A percentile compares a stretch with the other conserved stretches of the same genome.
Evolutionary conservation across 1,139 yeast genomes (phyloP).

Genomic region (Candida tropicalis): DNA sequence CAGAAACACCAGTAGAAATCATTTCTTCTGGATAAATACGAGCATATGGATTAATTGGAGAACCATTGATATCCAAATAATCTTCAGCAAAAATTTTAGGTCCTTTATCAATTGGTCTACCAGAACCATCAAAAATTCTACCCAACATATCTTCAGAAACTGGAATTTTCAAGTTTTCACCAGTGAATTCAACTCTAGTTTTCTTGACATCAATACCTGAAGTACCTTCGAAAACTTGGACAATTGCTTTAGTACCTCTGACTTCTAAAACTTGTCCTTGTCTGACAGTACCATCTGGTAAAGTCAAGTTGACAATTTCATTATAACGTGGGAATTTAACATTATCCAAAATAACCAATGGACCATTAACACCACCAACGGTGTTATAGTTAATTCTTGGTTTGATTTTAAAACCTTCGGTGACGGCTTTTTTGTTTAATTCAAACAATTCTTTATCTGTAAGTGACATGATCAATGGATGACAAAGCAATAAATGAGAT

Average conservation of each 20-base stretch:
- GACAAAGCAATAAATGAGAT: not conserved
- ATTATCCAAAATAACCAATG: conserved; percentile 91
- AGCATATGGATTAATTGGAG: conserved; percentile 97
- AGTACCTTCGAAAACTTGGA: conserved; percentile 98
- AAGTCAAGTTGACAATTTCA: conserved; percentile 93
- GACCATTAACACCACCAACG: conserved; percentile 98
- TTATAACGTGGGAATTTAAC: conserved; percentile 96
- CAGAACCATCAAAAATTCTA: conserved; percentile 98
- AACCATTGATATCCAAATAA: conserved; percentile 95
- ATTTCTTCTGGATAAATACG: conserved; percentile 99
- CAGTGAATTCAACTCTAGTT: conserved; percentile 96
- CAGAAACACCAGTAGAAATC: conserved; percentile 98
- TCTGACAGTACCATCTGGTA: conserved; percentile 92
- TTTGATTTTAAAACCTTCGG: conserved; percentile 85
- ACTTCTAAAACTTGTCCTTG: conserved; percentile 99
- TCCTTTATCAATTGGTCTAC: conserved; percentile 97
- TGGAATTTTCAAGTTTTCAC: conserved; percentile 87
- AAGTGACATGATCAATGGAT: conserved; percentile 28
- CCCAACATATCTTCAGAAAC: conserved; percentile 98
- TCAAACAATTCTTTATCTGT: conserved; percentile 67
- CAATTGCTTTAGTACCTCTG: conserved; percentile 95
- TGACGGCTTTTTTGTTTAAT: conserved; percentile 87
- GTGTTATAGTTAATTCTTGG: conserved; percentile 94
- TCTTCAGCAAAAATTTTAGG: conserved; percentile 99
- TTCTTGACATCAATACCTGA: conserved; percentile 97